Conservation (phyloP, 1,284 basidiomycete genomes). For the Trichosporon sp. region DNA sequence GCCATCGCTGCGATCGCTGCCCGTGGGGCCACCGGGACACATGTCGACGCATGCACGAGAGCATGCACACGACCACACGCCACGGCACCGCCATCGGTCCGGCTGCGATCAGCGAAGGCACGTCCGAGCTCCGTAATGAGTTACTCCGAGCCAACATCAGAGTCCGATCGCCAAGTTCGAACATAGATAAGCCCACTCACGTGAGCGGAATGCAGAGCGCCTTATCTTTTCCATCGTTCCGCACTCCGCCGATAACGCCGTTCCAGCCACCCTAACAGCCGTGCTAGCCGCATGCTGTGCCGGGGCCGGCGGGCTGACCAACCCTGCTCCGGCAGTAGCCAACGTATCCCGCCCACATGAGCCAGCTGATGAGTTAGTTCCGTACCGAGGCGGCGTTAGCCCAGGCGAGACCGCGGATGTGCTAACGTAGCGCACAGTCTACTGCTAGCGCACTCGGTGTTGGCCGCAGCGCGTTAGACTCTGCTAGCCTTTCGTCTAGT, state of each 20-base stretch:
- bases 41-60: neutral
- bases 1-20: neutral
- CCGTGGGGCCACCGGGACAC: neutral
- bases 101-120: neutral
- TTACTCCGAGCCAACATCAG: neutral
- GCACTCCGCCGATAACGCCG: neutral
- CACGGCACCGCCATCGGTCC: neutral
- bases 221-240: neutral
- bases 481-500: neutral
- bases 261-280: neutral
- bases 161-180: neutral
- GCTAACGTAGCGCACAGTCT: neutral
- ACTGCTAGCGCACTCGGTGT: neutral
- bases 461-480: neutral
- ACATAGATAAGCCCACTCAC: neutral
- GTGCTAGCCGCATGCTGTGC: neutral
- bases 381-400: neutral
- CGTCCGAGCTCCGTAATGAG: neutral
- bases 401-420: neutral
- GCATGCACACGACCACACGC: neutral
- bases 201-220: no score
- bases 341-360: neutral
- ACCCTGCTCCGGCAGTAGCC: neutral
- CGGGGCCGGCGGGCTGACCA: neutral
- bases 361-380: neutral